Evolutionary conservation across 1,139 yeast species (phyloP).

Genomic region (Protomyces inundatus): DNA sequence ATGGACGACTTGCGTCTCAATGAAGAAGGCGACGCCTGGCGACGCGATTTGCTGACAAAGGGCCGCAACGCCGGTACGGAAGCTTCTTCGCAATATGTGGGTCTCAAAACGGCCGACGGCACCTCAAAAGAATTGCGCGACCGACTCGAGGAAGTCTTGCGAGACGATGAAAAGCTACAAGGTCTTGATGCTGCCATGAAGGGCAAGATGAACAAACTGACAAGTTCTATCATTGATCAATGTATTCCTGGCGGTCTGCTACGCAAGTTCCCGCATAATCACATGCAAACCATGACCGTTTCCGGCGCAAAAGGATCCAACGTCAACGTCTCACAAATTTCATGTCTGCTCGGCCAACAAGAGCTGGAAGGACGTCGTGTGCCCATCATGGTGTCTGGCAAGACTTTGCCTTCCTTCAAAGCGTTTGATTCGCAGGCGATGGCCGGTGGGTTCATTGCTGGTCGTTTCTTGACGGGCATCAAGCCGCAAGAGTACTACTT

Average conservation of each 20-base stretch:
- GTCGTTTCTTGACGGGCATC: constrained; percentile 95
- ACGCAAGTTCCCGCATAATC: constrained; percentile 90
- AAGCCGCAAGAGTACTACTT: constrained; percentile 99
- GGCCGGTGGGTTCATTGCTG: constrained; percentile 97
- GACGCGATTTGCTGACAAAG: constrained; percentile 70
- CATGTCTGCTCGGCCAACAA: constrained; percentile 98
- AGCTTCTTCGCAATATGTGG: constrained; percentile 93
- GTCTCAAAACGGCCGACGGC: constrained; percentile 48
- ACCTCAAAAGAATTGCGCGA: constrained; percentile 66
- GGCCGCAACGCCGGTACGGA: constrained; percentile 78
- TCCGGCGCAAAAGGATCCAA: constrained; percentile 99
- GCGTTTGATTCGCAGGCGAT: constrained; percentile 95
- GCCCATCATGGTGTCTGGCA: constrained; percentile 98
- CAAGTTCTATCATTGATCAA: constrained; percentile 85
- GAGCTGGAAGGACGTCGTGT: constrained; percentile 99
- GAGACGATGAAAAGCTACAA: constrained; percentile 89
- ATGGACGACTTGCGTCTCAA: constrained; percentile 91
- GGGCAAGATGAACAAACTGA: constrained; percentile 83
- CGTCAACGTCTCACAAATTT: constrained; percentile 96
- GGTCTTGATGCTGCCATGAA: constrained; percentile 94
- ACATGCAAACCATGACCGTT: constrained; percentile 98
- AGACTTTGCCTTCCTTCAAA: constrained; percentile 91
- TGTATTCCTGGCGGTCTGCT: constrained; percentile 96
- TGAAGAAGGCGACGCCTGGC: constrained; percentile 83
- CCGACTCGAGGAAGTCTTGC: constrained; percentile 86